Base-by-base conservation (phyloP, 495 filamentous ascomycete species). In the Xylaria castorea region DNA sequence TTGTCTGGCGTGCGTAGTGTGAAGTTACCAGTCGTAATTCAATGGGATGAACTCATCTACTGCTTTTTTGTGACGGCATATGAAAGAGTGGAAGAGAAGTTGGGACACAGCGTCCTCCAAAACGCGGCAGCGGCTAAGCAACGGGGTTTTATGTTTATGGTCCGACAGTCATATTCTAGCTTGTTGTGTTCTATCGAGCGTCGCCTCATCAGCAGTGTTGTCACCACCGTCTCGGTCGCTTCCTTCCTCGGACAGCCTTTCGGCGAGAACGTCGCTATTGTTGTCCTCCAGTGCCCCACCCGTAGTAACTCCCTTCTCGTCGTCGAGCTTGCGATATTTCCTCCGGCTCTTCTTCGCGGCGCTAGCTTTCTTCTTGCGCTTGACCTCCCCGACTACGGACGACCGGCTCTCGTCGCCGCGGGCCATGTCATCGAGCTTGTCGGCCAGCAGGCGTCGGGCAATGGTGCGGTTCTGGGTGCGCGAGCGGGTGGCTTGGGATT, bases 401-500 rank as follows among this genome's bases (percentile, higher is more conserved):
- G 74, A 68, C 20, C 87, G 78, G 73, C 81, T 83, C 76, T 87
- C 73, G 66, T 79, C 78, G 40, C 83, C 87, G 70, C 83, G 83
- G 88, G 83, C 69, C 20, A 89, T 68, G 64, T 89, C 84, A 80
- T 99, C 96, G 12, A 99, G 80, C 74, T 86, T 89, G 75, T 92
- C 90, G 48, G 93, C 94, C 3, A 99, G 85, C 25, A 96, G 80
- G 57, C 88, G 84, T 36, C 95, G 88, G 22, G 96, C 96, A 51
- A 93, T 91, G 84, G 92, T 95, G 67, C 94, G 91, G 80, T 99
- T 99, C 82, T 98, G 94, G 34, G 86, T 85, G 44, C 93, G 90
- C 0, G 93, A 96, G 25, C 96, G 91, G 5, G 97, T 98, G 7
- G 90, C 93, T 81, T 99, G 96, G 51, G 87, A 94, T 81, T 99